Percentiles rank a stretch among this genome's conserved stretches.
These are phyloP conservation scores for Spergularia bocconei DNA, from an alignment of 148 eudicot genomes.

Conservation along the genomic window DNA sequence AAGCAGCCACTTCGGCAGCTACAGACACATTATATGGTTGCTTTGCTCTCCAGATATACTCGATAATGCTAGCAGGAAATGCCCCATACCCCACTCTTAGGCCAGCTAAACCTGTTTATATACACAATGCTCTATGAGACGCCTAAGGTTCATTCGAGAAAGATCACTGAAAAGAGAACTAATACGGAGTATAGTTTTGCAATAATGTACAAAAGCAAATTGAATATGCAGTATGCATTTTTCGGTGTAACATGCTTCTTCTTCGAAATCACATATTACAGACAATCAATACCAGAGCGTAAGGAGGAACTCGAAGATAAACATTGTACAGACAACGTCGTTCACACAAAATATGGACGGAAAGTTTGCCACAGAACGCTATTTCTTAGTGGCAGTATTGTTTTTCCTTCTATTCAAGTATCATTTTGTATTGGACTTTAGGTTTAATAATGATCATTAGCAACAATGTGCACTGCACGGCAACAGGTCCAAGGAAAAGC, in stretches of 20 bases:
- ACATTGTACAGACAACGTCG: neutral
- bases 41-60: constrained; percentile 93
- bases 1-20: constrained; percentile 96
- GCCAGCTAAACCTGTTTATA: constrained; percentile 75
- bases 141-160: neutral
- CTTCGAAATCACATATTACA: neutral
- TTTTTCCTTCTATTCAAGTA: neutral
- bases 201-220: too few relatives aligned
- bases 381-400: neutral
- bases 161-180: neutral
- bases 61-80: constrained; percentile 83
- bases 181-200: too few relatives aligned
- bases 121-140: constrained; percentile 9
- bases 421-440: neutral
- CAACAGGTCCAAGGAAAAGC: constrained; percentile 12
- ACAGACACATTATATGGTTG: constrained; percentile 97
- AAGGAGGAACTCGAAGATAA: neutral
- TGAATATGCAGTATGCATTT: neutral
- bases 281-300: neutral
- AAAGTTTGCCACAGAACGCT: neutral
- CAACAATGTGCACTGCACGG: neutral
- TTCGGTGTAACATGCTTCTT: too few relatives aligned
- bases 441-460: neutral
- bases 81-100: constrained; percentile 96
- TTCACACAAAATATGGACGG: neutral